Conservation (phyloP, 139 green algal species). For the Tetradesmus lagerheimii region DNA sequence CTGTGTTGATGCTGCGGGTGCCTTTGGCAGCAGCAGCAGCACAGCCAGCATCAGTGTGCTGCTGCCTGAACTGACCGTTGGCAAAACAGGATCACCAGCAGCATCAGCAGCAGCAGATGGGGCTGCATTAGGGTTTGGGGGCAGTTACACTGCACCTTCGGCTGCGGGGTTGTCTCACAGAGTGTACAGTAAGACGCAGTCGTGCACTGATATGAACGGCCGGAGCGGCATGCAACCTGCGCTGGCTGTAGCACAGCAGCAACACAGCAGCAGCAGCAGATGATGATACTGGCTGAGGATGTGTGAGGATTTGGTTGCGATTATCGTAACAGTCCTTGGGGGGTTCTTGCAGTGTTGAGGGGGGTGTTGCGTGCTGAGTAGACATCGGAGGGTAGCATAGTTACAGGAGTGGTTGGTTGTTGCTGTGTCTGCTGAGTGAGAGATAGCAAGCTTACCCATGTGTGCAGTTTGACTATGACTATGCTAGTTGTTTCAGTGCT, state of each 20-base stretch:
- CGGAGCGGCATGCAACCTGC: background rate
- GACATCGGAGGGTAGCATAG: no score
- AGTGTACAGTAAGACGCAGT: background rate
- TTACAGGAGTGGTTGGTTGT: no score
- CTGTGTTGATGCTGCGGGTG: background rate
- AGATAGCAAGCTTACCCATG: no score
- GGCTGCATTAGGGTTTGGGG: background rate
- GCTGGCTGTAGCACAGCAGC: background rate
- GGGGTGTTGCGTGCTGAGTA: no score
- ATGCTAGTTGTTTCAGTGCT: no score
- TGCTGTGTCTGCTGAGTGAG: no score
- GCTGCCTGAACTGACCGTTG: background rate
- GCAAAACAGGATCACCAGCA: background rate
- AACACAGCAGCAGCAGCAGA: background rate
- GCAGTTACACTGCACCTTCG: constrained; percentile 11
- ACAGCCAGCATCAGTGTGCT: background rate
- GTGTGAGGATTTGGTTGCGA: no score
- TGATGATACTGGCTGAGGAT: background rate
- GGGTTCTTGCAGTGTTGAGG: no score
- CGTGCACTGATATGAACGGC: background rate
- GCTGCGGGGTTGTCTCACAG: constrained; percentile 20
- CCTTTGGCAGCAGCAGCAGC: background rate
- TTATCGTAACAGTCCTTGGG: no score
- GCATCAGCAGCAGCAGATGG: background rate
- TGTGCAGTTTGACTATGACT: no score